A percentile compares a stretch with the other conserved stretches of the same genome.
phyloP scores from a whole-genome alignment of 2,329 filamentous ascomycete species.

The Phialocephala subalpina region DNA sequence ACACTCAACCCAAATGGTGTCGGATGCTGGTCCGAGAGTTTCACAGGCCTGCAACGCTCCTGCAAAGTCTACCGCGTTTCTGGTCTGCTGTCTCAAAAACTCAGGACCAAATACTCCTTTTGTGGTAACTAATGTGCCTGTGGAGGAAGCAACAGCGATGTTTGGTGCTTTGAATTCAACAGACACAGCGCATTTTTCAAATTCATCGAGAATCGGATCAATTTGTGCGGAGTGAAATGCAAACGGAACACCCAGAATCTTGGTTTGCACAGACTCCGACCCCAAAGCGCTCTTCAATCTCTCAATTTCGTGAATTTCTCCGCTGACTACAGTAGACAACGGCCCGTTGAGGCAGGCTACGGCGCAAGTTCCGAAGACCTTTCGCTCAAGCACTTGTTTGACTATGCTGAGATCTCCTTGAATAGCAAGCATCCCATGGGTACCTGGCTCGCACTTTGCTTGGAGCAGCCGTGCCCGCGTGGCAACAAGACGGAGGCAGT shows the following conservation, averaged over 20 bases:
- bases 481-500: slow-evolving; percentile 78
- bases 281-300: not conserved
- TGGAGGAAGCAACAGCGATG: not conserved
- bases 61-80: not conserved
- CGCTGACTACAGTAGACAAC: slow-evolving; percentile 74
- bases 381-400: not conserved
- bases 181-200: slow-evolving; percentile 59
- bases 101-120: not conserved
- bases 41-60: not conserved
- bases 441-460: slow-evolving; percentile 17
- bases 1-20: not conserved
- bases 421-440: slow-evolving; percentile 50
- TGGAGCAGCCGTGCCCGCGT: slow-evolving; percentile 57
- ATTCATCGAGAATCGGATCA: slow-evolving; percentile 66
- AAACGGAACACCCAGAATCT: slow-evolving; percentile 66
- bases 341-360: slow-evolving; percentile 79
- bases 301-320: slow-evolving; percentile 33
- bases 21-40: not conserved
- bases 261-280: slow-evolving; percentile 59
- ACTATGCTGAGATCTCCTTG: not conserved
- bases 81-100: not conserved
- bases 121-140: slow-evolving; percentile 38
- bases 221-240: slow-evolving; percentile 73
- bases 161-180: slow-evolving; percentile 31
- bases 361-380: not conserved